phyloP scores from a whole-genome alignment of 306 rosid species.

The Rubus idaeus region DNA sequence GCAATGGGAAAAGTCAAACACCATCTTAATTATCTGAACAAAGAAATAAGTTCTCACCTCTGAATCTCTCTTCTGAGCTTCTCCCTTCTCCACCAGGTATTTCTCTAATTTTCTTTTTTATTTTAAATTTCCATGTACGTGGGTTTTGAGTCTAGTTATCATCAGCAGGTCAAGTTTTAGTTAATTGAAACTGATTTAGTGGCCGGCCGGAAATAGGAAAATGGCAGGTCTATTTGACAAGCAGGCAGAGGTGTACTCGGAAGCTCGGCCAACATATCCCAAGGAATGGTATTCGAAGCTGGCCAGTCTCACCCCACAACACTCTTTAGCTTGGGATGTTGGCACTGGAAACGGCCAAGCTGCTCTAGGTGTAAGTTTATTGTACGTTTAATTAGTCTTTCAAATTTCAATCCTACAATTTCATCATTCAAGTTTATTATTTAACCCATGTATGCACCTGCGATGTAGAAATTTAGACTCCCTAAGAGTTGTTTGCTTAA shows the following conservation, averaged over 20 bases:
- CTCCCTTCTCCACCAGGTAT: neutral
- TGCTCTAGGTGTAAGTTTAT: slow-evolving; percentile 36
- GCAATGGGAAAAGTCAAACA: neutral
- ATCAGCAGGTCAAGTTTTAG: neutral
- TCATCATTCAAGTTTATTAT: neutral
- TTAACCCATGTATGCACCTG: neutral
- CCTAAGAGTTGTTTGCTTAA: no score
- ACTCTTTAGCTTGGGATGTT: slow-evolving; percentile 41
- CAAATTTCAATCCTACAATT: neutral
- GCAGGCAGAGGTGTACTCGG: slow-evolving; percentile 27
- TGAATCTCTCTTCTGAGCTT: neutral
- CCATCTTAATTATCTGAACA: neutral
- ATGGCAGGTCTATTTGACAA: slow-evolving; percentile 40
- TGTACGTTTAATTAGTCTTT: neutral
- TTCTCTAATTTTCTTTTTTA: neutral
- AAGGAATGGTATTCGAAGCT: slow-evolving; percentile 36
- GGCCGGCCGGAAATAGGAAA: neutral
- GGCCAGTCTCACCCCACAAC: slow-evolving; percentile 39
- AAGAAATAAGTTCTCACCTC: neutral
- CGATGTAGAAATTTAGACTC: neutral
- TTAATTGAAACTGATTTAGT: neutral
- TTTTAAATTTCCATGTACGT: neutral
- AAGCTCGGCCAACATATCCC: slow-evolving; percentile 43
- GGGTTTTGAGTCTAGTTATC: neutral
- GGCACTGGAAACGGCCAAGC: slow-evolving; percentile 50